Conservation (phyloP, 306 rosid species). For the Amphicarpaea edgeworthii region DNA sequence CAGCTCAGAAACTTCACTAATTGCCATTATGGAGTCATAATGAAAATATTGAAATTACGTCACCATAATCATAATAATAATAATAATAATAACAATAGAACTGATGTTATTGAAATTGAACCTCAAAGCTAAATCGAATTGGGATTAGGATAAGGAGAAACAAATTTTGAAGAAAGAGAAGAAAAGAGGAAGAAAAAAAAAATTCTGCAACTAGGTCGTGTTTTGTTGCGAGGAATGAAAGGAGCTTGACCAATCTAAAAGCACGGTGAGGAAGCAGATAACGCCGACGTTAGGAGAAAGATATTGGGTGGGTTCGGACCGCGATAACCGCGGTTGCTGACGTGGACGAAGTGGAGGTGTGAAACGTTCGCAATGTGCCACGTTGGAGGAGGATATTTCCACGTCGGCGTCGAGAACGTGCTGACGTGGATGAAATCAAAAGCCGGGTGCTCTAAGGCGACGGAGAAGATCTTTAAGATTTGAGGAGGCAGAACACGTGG, state of each 20-base stretch:
- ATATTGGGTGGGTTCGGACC: constrained; percentile 42
- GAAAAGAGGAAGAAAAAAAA: too few relatives aligned
- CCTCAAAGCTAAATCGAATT: constrained; percentile 1
- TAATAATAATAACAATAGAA: neutral
- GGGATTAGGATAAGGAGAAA: neutral
- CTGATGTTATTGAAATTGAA: constrained; percentile 29
- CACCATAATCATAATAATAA: neutral
- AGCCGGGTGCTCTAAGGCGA: constrained; percentile 48
- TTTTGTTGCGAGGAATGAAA: neutral
- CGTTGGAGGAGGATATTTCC: constrained; percentile 70
- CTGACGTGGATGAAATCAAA: constrained; percentile 70
- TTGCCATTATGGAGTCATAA: constrained; percentile 56
- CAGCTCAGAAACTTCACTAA: constrained; percentile 50
- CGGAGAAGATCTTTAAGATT: constrained; percentile 54
- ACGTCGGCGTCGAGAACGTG: constrained; percentile 17
- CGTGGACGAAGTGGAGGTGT: constrained; percentile 67
- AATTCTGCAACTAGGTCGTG: neutral
- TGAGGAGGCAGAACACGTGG: constrained; percentile 55
- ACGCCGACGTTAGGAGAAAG: constrained; percentile 46
- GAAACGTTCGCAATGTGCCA: constrained; percentile 53
- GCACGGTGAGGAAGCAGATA: constrained; percentile 40
- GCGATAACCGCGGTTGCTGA: constrained; percentile 32
- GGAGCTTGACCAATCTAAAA: constrained; percentile 50
- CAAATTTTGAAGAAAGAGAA: too few relatives aligned
- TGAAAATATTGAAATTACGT: neutral